Base-by-base conservation (phyloP, 2,329 filamentous ascomycete species). In the Colletotrichum destructivum region DNA sequence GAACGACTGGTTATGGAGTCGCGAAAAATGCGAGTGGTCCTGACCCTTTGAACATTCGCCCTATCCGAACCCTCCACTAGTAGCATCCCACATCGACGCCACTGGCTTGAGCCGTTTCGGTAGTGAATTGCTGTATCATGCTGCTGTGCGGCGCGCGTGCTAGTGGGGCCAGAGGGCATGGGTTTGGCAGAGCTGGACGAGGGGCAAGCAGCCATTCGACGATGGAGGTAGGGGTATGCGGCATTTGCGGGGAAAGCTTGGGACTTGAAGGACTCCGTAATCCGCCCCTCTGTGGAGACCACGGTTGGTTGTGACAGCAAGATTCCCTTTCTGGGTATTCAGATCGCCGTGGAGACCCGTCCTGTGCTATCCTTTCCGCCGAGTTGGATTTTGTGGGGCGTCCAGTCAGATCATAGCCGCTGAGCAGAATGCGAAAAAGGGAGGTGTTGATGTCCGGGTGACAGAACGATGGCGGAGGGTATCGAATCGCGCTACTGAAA, bases 291-390 rank as follows among this genome's bases (percentile, higher is more conserved):
- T 49, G 44, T 49, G 59, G 59, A 46, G n/a, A 51, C 59, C 31
- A n/a, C 44, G 31, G 35, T 42, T n/a, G 61, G 35, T 31, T 26
- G 61, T 31, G 49, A 40, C 64, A 63, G 59, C 65, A 42, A 69
- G 23, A 59, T 73, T 74, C 66, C 72, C 72, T 44, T 71, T 74
- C 62, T 74, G 70, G 70, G 72, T 73, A 74, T 65, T 63, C 72
- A 73, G 59, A 73, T 74, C 72, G 72, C 40, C 40, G 57, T 31
- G 51, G 62, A 23, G 15, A 4, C 42, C 40, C 55, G 59, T 44
- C 64, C 63, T 52, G 63, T 64, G 44, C 56, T 26, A 51, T 16
- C 18, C 18, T 4, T 8, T 40, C 12, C 3, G 38, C 31, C 18
- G 21, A 40, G 11, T 23, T 47, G 15, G 42, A 11, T 2, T 38